phyloP scores from a whole-genome alignment of 1,284 basidiomycete genomes.

The Ceratobasidium sp. region DNA sequence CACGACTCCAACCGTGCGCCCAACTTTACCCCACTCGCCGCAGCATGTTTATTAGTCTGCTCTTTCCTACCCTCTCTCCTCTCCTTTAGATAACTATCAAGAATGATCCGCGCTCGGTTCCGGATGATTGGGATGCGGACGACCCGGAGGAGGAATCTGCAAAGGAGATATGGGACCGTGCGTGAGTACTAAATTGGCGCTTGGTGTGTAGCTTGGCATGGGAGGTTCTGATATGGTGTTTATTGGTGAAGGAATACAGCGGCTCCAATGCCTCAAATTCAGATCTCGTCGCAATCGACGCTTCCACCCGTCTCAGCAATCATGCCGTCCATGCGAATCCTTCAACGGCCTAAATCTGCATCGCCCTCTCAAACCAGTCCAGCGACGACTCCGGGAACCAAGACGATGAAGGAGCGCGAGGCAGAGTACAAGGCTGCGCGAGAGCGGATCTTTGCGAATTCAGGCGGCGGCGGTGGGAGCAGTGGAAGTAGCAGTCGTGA shows the following conservation, averaged over 20 bases:
- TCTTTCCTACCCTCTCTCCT: neutral
- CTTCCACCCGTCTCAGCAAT: slow-evolving; percentile 45
- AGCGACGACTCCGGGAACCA: slow-evolving; percentile 24
- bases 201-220: neutral
- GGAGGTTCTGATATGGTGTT: slow-evolving; percentile 11
- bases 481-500: slow-evolving; percentile 36
- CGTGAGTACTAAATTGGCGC: slow-evolving; percentile 42
- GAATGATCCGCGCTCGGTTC: slow-evolving; percentile 41
- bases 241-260: slow-evolving; percentile 23
- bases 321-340: slow-evolving; percentile 48
- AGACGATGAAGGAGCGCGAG: slow-evolving; percentile 49
- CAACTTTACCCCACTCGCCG: neutral
- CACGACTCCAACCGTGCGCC: slow-evolving; percentile 41
- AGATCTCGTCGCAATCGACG: slow-evolving; percentile 35
- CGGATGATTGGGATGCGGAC: slow-evolving; percentile 51
- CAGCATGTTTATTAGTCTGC: slow-evolving; percentile 14
- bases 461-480: neutral
- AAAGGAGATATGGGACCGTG: slow-evolving; percentile 37
- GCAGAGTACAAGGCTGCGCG: slow-evolving; percentile 51
- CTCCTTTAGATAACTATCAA: slow-evolving; percentile 37
- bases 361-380: slow-evolving; percentile 41
- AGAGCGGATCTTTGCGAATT: slow-evolving; percentile 50
- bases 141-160: slow-evolving; percentile 48
- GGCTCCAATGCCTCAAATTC: slow-evolving; percentile 46
- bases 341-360: slow-evolving; percentile 49